Evolutionary conservation across 176 grass and related monocot species (phyloP), one percentile per base, ranked within the genome.

Genomic region (Oryza nivara): DNA sequence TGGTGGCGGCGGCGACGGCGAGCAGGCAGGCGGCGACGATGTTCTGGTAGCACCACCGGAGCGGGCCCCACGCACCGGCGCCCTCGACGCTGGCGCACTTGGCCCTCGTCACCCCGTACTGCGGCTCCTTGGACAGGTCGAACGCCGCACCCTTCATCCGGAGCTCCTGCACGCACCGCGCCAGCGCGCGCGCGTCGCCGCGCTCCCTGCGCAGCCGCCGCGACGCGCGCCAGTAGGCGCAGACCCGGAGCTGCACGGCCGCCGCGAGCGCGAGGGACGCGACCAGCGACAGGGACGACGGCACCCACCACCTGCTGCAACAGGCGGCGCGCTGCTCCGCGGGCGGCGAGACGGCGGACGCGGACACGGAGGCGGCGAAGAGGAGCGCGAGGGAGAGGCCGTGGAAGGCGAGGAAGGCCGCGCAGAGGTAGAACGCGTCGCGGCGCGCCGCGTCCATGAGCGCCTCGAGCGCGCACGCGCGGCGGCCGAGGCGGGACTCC

Each of bases 331-430:
- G 73, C 41, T 38, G 68, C 67, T 70, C 4, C 67, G 65, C 2
- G 13, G 16, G 44, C 44, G 12, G 56, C 67, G 2, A 23, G 7
- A 40, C 38, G 0, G 65, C 9, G 30, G 19, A 17, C 15, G 70
- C 44, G 68, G 75, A 73, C 11, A 85, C 78, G 73, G 93, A 92
- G 66, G 93, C 88, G 79, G 84, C 80, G 89, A 95, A 95, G 67
- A 98, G 89, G 80, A 95, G 86, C 58, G 87, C 83, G 77, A 98
- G 81, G 68, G 83, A 94, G 78, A 95, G 85, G 72, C 82, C 92
- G 86, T 99, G 93, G 86, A 96, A 92, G 17, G 91, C 83, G 76
- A 98, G 88, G 92, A 95, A 98, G n/a, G 94, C 85, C 49, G 91
- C 89, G 86, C 87, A 93, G 76, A 95, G 85, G 81, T 86, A 92